Percentiles rank a stretch among this genome's conserved stretches.
Conservation (phyloP, 192 early-diverging fungal genomes). For the Coemansia sp. region DNA sequence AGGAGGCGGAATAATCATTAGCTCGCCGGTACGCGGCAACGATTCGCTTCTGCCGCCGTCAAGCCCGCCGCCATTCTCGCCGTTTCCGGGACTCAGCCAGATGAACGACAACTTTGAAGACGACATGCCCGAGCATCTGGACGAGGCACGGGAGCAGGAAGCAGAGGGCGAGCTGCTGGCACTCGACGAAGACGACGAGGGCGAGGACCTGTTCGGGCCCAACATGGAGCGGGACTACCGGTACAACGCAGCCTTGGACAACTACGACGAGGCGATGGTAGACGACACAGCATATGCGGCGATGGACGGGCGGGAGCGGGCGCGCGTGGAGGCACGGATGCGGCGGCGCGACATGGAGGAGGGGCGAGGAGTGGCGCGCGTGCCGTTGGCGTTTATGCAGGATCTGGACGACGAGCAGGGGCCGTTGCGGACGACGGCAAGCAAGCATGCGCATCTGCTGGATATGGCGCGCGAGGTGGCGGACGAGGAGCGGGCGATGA, state of each 20-base stretch:
- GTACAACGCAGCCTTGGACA: constrained; percentile 67
- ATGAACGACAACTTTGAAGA: constrained; percentile 14
- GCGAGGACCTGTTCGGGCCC: constrained; percentile 89
- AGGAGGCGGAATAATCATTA: constrained; percentile 48
- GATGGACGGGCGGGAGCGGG: constrained; percentile 70
- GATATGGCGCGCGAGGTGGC: constrained; percentile 60
- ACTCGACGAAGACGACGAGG: constrained; percentile 64
- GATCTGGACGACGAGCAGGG: constrained; percentile 68
- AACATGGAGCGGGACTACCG: constrained; percentile 85
- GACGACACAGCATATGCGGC: constrained; percentile 77
- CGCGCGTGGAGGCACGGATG: constrained; percentile 74
- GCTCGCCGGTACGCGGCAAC: constrained; percentile 29
- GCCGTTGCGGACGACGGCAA: constrained; percentile 16
- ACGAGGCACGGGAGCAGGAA: constrained; percentile 22
- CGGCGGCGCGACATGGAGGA: constrained; percentile 75
- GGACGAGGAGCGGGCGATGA: constrained; percentile 66
- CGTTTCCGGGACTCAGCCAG: constrained; percentile 20
- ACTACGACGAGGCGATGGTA: constrained; percentile 77
- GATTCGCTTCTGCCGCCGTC: constrained; percentile 40
- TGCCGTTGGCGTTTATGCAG: constrained; percentile 86
- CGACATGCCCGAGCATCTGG: constrained; percentile 35
- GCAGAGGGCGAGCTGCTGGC: constrained; percentile 48
- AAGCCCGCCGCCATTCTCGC: constrained; percentile 44
- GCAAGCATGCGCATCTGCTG: constrained; percentile 51
- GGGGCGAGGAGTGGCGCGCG: constrained; percentile 58